Conservation (phyloP, 2,329 filamentous ascomycete genomes). For the Penicillium sp. region DNA sequence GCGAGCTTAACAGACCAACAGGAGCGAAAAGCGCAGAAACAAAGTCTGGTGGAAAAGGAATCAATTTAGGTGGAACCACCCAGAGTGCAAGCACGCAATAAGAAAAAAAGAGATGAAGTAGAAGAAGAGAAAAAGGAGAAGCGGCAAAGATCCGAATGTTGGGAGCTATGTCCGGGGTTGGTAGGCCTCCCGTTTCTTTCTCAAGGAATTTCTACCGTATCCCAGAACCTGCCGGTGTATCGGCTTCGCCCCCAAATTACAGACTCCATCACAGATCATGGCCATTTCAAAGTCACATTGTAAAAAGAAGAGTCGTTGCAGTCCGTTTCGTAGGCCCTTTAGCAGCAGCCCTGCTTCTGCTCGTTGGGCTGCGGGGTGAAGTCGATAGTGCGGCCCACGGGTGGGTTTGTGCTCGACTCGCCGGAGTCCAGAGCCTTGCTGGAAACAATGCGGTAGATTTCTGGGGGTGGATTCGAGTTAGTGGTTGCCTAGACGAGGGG, state of each 20-base stretch:
- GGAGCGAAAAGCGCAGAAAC: slow-evolving; percentile 24
- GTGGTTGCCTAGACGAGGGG: slow-evolving; percentile 1
- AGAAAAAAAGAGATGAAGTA: slow-evolving; percentile 22
- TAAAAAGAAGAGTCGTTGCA: slow-evolving; percentile 47
- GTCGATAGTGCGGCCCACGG: slow-evolving; percentile 81
- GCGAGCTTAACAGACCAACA: slow-evolving; percentile 23
- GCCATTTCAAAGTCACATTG: slow-evolving; percentile 48
- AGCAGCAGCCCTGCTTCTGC: slow-evolving; percentile 64
- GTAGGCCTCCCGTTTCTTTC: slow-evolving; percentile 30
- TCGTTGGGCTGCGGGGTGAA: slow-evolving; percentile 82
- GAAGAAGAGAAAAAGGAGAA: slow-evolving; percentile 28
- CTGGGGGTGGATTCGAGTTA: slow-evolving; percentile 54
- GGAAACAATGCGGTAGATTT: slow-evolving; percentile 99
- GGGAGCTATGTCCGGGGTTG: slow-evolving; percentile 30
- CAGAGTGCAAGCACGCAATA: slow-evolving; percentile 28
- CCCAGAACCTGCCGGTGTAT: slow-evolving; percentile 43
- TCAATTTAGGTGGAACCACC: slow-evolving; percentile 35
- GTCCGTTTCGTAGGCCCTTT: slow-evolving; percentile 37
- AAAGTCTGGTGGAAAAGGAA: slow-evolving; percentile 29
- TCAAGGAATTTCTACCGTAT: slow-evolving; percentile 37
- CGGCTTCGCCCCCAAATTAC: slow-evolving; percentile 43
- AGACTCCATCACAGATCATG: slow-evolving; percentile 46
- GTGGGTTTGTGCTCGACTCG: slow-evolving; percentile 78
- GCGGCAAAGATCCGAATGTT: slow-evolving; percentile 32
- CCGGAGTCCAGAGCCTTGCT: slow-evolving; percentile 95